Evolutionary conservation across 2,329 filamentous ascomycete species (phyloP).

Genomic region (Stylonectria norvegica): DNA sequence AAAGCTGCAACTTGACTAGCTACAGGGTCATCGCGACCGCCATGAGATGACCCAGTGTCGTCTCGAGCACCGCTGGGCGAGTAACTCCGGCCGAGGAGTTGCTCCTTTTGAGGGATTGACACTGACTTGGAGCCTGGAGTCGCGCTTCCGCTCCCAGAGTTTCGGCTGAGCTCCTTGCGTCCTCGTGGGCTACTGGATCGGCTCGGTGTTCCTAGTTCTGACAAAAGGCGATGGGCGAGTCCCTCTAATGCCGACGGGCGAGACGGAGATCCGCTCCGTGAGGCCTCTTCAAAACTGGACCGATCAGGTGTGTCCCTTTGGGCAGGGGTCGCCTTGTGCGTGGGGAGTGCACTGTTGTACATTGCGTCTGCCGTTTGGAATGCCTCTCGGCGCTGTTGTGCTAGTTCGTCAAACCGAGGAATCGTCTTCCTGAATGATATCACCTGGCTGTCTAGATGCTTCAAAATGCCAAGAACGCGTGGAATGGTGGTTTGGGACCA

Average conservation of each 20-base stretch:
- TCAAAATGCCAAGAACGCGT: constrained; percentile 55
- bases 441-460: constrained; percentile 60
- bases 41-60: constrained; percentile 24
- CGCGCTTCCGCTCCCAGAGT: constrained; percentile 30
- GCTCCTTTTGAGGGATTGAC: constrained; percentile 33
- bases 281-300: constrained; percentile 40
- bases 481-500: constrained; percentile 51
- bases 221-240: constrained; percentile 60
- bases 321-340: constrained; percentile 27
- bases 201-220: constrained; percentile 55
- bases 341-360: constrained; percentile 33
- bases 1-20: constrained; percentile 57
- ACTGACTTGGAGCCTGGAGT: constrained; percentile 32
- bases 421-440: constrained; percentile 59
- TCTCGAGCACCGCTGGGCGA: constrained; percentile 38
- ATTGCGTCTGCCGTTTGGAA: constrained; percentile 59
- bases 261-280: constrained; percentile 49
- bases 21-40: constrained; percentile 33
- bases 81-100: constrained; percentile 36
- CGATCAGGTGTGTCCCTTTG: constrained; percentile 40
- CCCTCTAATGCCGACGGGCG: constrained; percentile 56
- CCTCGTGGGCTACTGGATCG: constrained; percentile 49
- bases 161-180: constrained; percentile 42
- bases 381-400: constrained; percentile 62
- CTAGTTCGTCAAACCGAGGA: constrained; percentile 68